Evolutionary conservation across 1,284 basidiomycete genomes (phyloP).

Genomic region (Afroboletus lepidellus): DNA sequence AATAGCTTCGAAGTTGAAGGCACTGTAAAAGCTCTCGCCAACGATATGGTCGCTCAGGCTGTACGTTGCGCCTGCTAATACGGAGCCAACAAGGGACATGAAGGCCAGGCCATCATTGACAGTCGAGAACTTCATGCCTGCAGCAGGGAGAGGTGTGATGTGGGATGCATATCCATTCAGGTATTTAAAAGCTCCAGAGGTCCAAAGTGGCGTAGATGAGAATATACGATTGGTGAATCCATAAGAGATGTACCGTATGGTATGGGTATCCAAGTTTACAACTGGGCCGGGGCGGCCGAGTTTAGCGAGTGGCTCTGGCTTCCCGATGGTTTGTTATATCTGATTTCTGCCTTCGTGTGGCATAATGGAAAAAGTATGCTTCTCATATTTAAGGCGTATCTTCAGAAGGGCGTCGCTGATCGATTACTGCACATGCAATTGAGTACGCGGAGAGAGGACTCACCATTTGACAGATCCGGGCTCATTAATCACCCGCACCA

Average conservation of each 20-base stretch:
- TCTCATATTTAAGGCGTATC: no score
- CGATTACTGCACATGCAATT: background rate
- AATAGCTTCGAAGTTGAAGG: slow-evolving; percentile 46
- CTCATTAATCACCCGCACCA: background rate
- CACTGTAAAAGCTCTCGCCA: slow-evolving; percentile 42
- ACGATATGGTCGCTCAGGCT: slow-evolving; percentile 37
- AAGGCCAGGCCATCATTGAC: slow-evolving; percentile 11
- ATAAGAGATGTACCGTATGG: slow-evolving; percentile 1
- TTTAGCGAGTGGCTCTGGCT: background rate
- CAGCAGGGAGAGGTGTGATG: background rate
- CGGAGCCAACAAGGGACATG: slow-evolving; percentile 11
- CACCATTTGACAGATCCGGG: background rate
- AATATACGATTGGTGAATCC: background rate
- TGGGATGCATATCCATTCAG: background rate
- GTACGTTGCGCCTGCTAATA: slow-evolving; percentile 38
- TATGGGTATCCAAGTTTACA: background rate
- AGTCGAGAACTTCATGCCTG: slow-evolving; percentile 18
- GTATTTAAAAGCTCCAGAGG: slow-evolving; percentile 15
- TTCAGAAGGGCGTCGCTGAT: background rate
- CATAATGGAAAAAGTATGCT: background rate
- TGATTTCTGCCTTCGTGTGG: background rate
- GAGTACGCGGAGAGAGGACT: background rate
- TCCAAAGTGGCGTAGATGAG: background rate
- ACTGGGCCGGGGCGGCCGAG: background rate
- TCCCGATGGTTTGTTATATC: background rate